Evolutionary conservation across 768 basidiomycete genomes (phyloP), one percentile per base, ranked within the genome.

Genomic region (Termitomyces sp.): DNA sequence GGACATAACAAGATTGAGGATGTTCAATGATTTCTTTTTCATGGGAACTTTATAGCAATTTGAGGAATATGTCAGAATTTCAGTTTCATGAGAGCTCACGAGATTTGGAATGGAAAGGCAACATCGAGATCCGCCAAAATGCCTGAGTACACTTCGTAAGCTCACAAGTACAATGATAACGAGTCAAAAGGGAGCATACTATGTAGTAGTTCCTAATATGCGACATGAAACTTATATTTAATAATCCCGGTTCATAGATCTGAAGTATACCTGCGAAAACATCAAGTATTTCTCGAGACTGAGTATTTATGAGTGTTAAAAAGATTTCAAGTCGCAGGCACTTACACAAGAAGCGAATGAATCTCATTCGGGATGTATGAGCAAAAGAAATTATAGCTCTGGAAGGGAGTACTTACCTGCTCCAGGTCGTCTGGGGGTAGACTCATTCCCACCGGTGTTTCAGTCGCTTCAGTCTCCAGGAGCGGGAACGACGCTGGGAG

Each of bases 271-370:
- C 68, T 75, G 68, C 1, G 75, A 75, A 39, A 78, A 75, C 8
- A 72, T 66, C 22, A 77, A 65, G 45, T 77, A 79, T 66, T 80
- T 81, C 56, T 85, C 80, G 45, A 81, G 66, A 10, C 69, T 77
- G 51, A 16, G 26, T n/a, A 36, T 62, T 36, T 47, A 45, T 29
- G 26, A 46, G 53, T 44, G 13, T 33, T n/a, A n/a, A 34, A 16
- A 56, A 24, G 31, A 57, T 12, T 16, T 8, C 0, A 24, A 33
- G 5, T 31, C 4, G 16, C 20, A 37, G 57, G 13, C 10, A 48
- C 82, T 55, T 65, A 86, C 84, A 83, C 77, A n/a, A 86, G 74
- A 26, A 86, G 74, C 1, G 80, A 73, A 61, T 87, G 84, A 9
- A 86, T 71, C 83, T 86, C 1, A 36, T 45, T 44, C 26, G 3